These are phyloP conservation scores for Cercospora sp. DNA, from an alignment of 2,329 filamentous ascomycete species.

Conservation along the genomic window DNA sequence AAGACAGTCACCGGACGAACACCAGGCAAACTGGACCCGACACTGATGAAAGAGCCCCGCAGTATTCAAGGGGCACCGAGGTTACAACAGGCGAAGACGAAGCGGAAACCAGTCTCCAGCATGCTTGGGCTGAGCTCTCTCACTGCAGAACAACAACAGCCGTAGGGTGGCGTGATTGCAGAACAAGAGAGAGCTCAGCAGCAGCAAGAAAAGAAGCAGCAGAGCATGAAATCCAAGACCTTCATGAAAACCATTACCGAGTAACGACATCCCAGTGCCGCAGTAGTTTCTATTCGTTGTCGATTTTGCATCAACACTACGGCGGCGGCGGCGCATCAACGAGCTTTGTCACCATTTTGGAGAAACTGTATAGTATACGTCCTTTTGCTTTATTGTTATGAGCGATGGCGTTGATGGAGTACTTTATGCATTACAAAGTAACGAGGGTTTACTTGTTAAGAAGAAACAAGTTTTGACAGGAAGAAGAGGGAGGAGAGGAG, in stretches of 20 bases:
- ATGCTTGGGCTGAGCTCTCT: slow-evolving; percentile 38
- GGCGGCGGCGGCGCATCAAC: neutral
- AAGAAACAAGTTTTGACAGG: neutral
- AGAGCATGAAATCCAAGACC: neutral
- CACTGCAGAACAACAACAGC: slow-evolving; percentile 24
- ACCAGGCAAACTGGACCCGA: slow-evolving; percentile 80
- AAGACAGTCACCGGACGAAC: slow-evolving; percentile 61
- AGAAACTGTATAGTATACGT: neutral
- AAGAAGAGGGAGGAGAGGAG: neutral
- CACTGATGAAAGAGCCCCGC: slow-evolving; percentile 87
- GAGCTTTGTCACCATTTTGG: neutral
- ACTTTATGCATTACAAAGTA: neutral
- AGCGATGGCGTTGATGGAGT: neutral
- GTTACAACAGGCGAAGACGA: slow-evolving; percentile 52
- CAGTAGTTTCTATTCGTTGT: neutral
- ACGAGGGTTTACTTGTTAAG: neutral
- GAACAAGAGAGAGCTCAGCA: slow-evolving; percentile 9
- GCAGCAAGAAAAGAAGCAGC: slow-evolving; percentile 11
- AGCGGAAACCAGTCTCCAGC: slow-evolving; percentile 52
- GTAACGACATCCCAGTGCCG: slow-evolving; percentile 1
- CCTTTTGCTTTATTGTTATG: neutral
- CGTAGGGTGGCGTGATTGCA: slow-evolving; percentile 21
- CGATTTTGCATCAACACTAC: neutral
- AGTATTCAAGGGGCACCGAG: slow-evolving; percentile 84
- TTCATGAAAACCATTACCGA: slow-evolving; percentile 8